Evolutionary conservation across 108 stramenopile genomes (phyloP), one percentile per base, ranked within the genome.

Genomic region (Nannochloropsis salina): DNA sequence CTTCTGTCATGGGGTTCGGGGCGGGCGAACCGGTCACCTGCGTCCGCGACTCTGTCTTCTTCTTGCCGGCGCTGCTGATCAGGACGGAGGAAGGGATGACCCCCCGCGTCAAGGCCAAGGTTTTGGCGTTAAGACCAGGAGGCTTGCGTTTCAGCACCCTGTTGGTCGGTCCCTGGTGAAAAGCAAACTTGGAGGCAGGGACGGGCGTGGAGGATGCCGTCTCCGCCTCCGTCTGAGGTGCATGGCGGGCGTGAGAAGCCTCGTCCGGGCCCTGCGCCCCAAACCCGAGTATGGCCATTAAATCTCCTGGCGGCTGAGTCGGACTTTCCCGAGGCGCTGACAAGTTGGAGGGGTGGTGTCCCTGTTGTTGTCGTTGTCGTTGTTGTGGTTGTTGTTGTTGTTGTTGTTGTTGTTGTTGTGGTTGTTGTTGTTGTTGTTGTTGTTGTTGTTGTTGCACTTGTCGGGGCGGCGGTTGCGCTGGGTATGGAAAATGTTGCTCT

Each of bases 401-500:
- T 15, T 74, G 61, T 15, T 74, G 8, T 1, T 74, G 6, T 1
- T 74, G 61, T 15, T 74, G 61, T n/a, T 74, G 61, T 2, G 2
- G 61, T 2, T 74, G 61, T 4, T 74, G 61, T 2, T 74, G 61
- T 74, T 74, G 61, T 5, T 74, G 61, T 74, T 74, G 61, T 15
- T 74, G n/a, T 74, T 74, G 61, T 74, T n/a, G 61, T 74, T 74
- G 61, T 74, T 74, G 61, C 61, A 20, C 20, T 74, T 74, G 61
- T n/a, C 15, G 61, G 20, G n/a, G 61, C 61, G n/a, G 15, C 61
- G 15, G 61, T n/a, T 74, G 61, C 61, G 15, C 20, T 3, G 61
- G 61, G 61, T 15, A 74, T 15, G 61, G 61, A 3, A 74, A 20
- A 74, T 15, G 61, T n/a, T n/a, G n/a, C n/a, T n/a, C n/a, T n/a